Base-by-base conservation (phyloP, 352 stramenopile genomes). In the Phytophthora sansomeana region DNA sequence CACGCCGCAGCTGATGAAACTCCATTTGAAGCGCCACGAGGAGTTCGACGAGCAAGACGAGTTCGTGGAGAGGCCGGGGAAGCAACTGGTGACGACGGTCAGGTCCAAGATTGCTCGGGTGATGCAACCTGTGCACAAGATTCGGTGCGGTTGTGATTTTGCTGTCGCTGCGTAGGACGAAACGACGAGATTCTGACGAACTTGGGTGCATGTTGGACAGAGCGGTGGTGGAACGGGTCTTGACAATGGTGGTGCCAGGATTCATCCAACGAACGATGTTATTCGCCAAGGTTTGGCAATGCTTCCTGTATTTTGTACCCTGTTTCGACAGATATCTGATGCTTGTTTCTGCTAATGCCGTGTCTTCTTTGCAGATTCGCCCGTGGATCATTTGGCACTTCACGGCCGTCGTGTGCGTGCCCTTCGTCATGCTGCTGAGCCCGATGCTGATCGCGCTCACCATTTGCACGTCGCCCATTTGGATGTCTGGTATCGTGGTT, bases 1-100 rank as follows among this genome's bases (percentile, higher is more conserved):
- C 62, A 94, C 86, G n/a, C 86, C 86, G 33, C 83, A 92, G 43
- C 77, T 94, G n/a, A 85, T 93, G 66, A 93, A 92, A 67, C 63
- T 94, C 42, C 86, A 94, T 30, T 58, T 94, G 42, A 78, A 77
- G 46, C 72, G 72, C 16, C 83, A 92, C 46, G 82, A 89, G 39
- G 83, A 87, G 44, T 80, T 87, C 55, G 65, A 81, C 10, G 58
- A 83, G 53, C 56, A 66, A 4, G 66, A 72, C 29, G 70, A 78
- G 35, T 72, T 68, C 46, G 56, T 44, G 5, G 74, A 74, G 24
- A 49, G 55, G 5, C 66, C 65, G 9, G 59, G 64, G 16, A 72
- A 78, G 32, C 63, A 81, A 28, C 58, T 73, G 2, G 67, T 85
- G 14, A 67, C 79, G n/a, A 80, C 68, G 3, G 29, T 90, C 53